Conservation (phyloP, 805 yeast species). For the Metschnikowia sp. region DNA sequence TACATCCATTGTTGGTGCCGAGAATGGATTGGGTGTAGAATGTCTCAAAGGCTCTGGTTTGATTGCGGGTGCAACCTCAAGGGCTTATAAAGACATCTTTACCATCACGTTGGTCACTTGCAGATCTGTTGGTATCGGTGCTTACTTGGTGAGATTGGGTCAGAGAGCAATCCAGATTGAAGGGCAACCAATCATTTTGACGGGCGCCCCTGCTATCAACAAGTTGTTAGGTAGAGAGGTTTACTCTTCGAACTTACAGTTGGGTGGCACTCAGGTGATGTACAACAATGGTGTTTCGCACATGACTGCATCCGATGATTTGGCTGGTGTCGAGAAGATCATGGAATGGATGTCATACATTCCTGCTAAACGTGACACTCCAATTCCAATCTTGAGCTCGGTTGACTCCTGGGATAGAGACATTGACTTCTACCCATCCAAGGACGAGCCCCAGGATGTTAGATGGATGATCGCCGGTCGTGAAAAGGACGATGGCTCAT, state of each 20-base stretch:
- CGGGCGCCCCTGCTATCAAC: slow-evolving; percentile 99
- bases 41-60: slow-evolving; percentile 97
- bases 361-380: slow-evolving; percentile 86
- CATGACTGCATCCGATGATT: slow-evolving; percentile 92
- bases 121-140: slow-evolving; percentile 99
- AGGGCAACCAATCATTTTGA: slow-evolving; percentile 96
- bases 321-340: slow-evolving; percentile 93
- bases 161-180: slow-evolving; percentile 98
- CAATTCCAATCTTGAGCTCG: slow-evolving; percentile 83
- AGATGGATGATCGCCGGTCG: slow-evolving; percentile 93
- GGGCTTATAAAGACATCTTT: slow-evolving; percentile 96
- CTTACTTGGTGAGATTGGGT: slow-evolving; percentile 95
- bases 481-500: slow-evolving; percentile 60
- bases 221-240: slow-evolving; percentile 96
- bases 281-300: slow-evolving; percentile 98
- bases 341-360: slow-evolving; percentile 94
- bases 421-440: slow-evolving; percentile 73
- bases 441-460: slow-evolving; percentile 78
- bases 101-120: slow-evolving; percentile 98
- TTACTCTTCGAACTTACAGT: slow-evolving; percentile 91
- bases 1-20: slow-evolving; percentile 84
- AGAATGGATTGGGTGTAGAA: slow-evolving; percentile 97
- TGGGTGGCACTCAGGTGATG: slow-evolving; percentile 99
- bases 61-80: slow-evolving; percentile 97
- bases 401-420: slow-evolving; percentile 93